Evolutionary conservation across 2,329 filamentous ascomycete genomes (phyloP).

Genomic region (Aspergillus ochraceus): DNA sequence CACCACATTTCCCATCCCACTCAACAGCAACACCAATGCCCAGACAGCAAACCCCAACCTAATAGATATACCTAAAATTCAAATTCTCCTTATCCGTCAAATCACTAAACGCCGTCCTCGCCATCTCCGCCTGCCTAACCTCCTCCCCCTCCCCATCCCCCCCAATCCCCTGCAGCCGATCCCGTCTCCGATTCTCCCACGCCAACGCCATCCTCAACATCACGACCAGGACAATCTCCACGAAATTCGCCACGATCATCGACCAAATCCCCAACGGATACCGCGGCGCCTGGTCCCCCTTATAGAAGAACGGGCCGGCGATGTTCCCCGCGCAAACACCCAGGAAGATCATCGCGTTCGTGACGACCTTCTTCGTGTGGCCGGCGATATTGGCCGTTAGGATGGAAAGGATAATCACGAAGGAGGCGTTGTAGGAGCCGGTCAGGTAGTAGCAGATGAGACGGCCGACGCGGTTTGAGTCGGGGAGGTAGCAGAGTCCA

Average conservation of each 20-base stretch:
- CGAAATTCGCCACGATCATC: constrained; percentile 56
- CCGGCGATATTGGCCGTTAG: constrained; percentile 49
- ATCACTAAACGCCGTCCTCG: constrained; percentile 54
- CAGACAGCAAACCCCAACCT: no score
- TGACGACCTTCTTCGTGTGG: constrained; percentile 64
- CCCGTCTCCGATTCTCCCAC: constrained; percentile 52
- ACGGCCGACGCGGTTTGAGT: constrained; percentile 52
- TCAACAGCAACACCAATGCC: no score
- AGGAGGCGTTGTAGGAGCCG: constrained; percentile 56
- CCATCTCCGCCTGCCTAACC: constrained; percentile 50
- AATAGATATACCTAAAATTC: constrained; percentile 36
- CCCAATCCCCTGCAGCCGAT: constrained; percentile 46
- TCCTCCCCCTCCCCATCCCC: constrained; percentile 28
- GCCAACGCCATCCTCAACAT: constrained; percentile 48
- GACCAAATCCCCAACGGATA: constrained; percentile 52
- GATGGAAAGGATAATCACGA: constrained; percentile 52
- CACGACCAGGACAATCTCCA: constrained; percentile 51
- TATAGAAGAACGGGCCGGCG: constrained; percentile 64
- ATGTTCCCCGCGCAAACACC: constrained; percentile 63
- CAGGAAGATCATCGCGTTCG: constrained; percentile 61
- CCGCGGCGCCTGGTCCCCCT: constrained; percentile 20
- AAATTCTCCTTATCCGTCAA: constrained; percentile 56
- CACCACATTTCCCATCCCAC: no score
- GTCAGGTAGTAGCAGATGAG: constrained; percentile 61
- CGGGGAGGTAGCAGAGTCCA: constrained; percentile 56